Base-by-base conservation (phyloP, 805 yeast genomes). In the Candida xyloterini region DNA sequence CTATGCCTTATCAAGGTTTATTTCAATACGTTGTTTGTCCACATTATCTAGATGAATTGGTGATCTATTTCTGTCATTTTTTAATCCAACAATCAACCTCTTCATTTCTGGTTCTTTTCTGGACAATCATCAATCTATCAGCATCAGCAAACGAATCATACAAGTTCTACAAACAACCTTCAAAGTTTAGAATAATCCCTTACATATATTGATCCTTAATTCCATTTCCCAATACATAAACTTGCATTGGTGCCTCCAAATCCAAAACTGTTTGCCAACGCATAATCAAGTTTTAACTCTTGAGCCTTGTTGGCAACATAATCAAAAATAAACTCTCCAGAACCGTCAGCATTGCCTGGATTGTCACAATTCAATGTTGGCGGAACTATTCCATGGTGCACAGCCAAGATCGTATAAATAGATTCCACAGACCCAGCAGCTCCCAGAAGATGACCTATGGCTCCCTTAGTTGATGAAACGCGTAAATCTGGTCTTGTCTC, bases 391-490 rank as follows among this genome's bases (percentile, higher is more conserved):
- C 73, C 70, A 3, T 77, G 59, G 27, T 73, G 59, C 32, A 91
- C 52, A 0, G 96, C 79, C 53, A 81, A 56, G 2, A 88, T 65
- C 0, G 96, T 79, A 59, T 87, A 86, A 1, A 89, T 79, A 3
- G 95, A 78, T 55, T 93, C 99, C 3, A 93, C 87, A 0, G 96
- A 80, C 5, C 99, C 99, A 0, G 99, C 93, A 1, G 96, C 99
- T 1, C 99, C 99, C 21, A 93, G 66, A 15, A 91, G 68, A 63
- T 93, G 99, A 0, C 99, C 99, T 28, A 85, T 84, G 0, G 96
- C 78, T 1, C 97, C 95, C 60, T 93, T 93, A 13, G 89, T 86
- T 2, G 96, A 84, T 1, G 93, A 79, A 1, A 93, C 78, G 30
- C 70, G 67, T 10, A 81, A 48, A 3, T 60, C 47, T 0, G 65